Evolutionary conservation across 345 rosid genomes (phyloP), one percentile per base, ranked within the genome.

Genomic region (Cardamine chenopodiifolia): DNA sequence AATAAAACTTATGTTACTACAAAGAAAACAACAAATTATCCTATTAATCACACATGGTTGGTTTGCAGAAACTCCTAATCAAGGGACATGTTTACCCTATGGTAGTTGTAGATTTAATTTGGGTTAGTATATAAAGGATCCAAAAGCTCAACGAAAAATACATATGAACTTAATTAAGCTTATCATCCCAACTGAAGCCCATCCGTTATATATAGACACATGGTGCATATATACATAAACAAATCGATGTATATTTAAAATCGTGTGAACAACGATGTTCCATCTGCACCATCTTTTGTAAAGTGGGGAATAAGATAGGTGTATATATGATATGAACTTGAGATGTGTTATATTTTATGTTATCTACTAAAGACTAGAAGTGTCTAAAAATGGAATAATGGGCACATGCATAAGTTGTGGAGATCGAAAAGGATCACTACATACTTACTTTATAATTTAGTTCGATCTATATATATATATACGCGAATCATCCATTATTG

Each of bases 381-480:
- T 71, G 66, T 76, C 80, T 76, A 62, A 70, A 76, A 70, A 45
- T 45, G 80, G 75, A 63, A 70, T 70, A 70, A 71, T 78, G 81
- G 72, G 81, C 81, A 78, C 81, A 71, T 78, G 81, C 71, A 35
- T 45, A 77, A 37, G 80, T 71, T 48, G 63, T 71, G 77, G 63
- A 40, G 77, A 78, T 77, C 68, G 48, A 71, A 77, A 77, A 65
- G 73, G 80, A 71, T 78, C 81, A 78, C 81, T 78, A 71, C 77
- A 50, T 49, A 57, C 55, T 63, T 48, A 70, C 67, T 77, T 57
- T 77, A 71, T 78, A 55, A 78, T 71, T 78, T 18, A 52, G 45
- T 70, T 70, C 62, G 53, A 75, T 64, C 61, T 65, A 39, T 19
- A 10, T 74, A 68, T 63, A 47, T 26, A 29, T 48, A 35, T 58